These are phyloP conservation scores for California macrophylla DNA, from an alignment of 441 rosid species.

Conservation along the genomic window DNA sequence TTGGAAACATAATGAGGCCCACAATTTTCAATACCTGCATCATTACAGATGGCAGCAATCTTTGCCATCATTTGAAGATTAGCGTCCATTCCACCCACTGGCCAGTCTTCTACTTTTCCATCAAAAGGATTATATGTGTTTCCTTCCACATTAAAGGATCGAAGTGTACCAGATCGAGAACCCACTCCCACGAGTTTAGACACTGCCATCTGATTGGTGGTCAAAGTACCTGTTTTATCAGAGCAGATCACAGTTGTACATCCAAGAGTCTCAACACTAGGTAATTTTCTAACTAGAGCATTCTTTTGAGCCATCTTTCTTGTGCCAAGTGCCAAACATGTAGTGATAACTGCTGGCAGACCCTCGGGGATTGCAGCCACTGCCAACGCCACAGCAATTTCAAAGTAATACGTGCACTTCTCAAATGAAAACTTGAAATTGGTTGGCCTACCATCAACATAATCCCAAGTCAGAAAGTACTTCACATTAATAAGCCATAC, in stretches of 20 bases:
- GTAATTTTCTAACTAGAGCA: slow-evolving; percentile 38
- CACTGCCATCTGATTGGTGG: slow-evolving; percentile 44
- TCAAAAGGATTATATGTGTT: slow-evolving; percentile 34
- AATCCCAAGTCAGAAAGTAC: slow-evolving; percentile 33
- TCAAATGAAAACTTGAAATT: slow-evolving; percentile 39
- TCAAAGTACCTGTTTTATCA: slow-evolving; percentile 42
- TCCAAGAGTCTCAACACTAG: slow-evolving; percentile 41
- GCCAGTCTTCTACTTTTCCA: slow-evolving; percentile 36
- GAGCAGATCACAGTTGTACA: slow-evolving; percentile 45
- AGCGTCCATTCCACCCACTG: slow-evolving; percentile 25
- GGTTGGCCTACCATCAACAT: slow-evolving; percentile 32
- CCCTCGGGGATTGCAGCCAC: slow-evolving; percentile 45
- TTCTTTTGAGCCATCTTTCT: slow-evolving; percentile 17
- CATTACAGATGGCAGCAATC: slow-evolving; percentile 37
- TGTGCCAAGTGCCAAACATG: slow-evolving; percentile 38
- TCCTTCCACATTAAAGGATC: slow-evolving; percentile 37
- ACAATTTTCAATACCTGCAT: slow-evolving; percentile 26
- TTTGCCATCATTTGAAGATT: slow-evolving; percentile 39
- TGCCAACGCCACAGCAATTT: slow-evolving; percentile 40
- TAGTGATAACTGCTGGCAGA: slow-evolving; percentile 39
- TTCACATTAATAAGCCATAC: slow-evolving; percentile 1
- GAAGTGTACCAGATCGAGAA: slow-evolving; percentile 5
- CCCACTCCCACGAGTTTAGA: slow-evolving; percentile 34
- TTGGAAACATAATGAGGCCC: slow-evolving; percentile 32
- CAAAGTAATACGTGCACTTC: slow-evolving; percentile 39